phyloP scores from a whole-genome alignment of 306 rosid species.

The Calophaca sinica region DNA sequence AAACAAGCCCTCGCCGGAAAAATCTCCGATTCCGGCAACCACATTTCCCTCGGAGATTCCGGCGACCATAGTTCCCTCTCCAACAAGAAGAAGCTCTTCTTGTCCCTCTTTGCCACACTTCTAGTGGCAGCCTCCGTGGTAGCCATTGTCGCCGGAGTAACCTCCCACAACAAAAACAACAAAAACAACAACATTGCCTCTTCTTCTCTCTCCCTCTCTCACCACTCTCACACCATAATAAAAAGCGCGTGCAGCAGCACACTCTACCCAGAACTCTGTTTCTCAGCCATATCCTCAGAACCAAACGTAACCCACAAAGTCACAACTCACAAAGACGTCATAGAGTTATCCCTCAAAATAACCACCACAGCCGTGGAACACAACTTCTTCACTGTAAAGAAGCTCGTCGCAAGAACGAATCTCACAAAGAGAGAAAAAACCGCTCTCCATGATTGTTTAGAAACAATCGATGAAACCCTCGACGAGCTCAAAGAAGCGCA shows the following conservation, averaged over 20 bases:
- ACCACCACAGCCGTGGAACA: conserved; percentile 57
- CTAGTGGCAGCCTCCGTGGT: conserved; percentile 50
- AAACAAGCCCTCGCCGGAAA: conserved; percentile 50
- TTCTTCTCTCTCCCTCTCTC: conserved; percentile 44
- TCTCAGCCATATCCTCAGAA: conserved; percentile 59
- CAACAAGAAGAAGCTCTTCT: conserved; percentile 51
- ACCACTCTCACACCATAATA: conserved; percentile 60
- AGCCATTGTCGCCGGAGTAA: conserved; percentile 60
- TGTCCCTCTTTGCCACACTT: conserved; percentile 51
- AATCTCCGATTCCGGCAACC: conserved; percentile 35
- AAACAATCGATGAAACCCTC: conserved; percentile 67
- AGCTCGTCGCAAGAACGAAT: conserved; percentile 32
- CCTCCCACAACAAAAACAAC: conserved; percentile 39
- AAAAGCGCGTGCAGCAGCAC: conserved; percentile 69
- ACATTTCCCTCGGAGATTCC: conserved; percentile 15
- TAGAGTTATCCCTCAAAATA: conserved; percentile 55
- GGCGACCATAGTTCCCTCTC: conserved; percentile 35
- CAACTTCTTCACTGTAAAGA: conserved; percentile 56
- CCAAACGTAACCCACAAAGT: conserved; percentile 50
- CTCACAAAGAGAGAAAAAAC: conserved; percentile 60
- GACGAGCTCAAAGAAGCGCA: conserved; percentile 62
- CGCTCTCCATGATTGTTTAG: conserved; percentile 79
- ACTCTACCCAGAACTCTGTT: conserved; percentile 75
- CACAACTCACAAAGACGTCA: conserved; percentile 55
- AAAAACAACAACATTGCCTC: neutral